These are phyloP conservation scores for Penicillium ochrochloron DNA, from an alignment of 495 filamentous ascomycete genomes.

Conservation along the genomic window DNA sequence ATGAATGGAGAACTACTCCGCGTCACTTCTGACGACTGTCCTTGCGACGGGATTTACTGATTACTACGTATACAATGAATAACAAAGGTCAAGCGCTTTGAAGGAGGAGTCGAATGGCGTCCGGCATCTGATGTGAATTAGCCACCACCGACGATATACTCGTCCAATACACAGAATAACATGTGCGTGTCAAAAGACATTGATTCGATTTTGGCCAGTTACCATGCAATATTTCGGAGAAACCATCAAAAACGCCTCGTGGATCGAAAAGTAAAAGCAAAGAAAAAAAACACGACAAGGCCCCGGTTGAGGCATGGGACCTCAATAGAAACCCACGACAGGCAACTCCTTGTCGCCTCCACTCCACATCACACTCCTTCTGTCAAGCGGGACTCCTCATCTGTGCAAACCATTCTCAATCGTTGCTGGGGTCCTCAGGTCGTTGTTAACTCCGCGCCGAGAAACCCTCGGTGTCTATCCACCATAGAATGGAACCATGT, in stretches of 20 bases:
- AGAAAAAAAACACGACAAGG: constrained; percentile 14
- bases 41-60: neutral
- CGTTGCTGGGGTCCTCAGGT: neutral
- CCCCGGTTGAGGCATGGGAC: no score
- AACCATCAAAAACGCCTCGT: constrained; percentile 35
- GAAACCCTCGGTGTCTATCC: neutral
- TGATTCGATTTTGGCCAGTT: constrained; percentile 29
- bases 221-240: constrained; percentile 28
- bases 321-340: neutral
- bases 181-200: constrained; percentile 4
- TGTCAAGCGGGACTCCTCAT: neutral
- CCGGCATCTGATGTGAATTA: constrained; percentile 1
- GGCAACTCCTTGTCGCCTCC: neutral
- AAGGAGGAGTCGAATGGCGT: neutral
- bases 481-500: neutral
- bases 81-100: neutral
- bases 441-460: neutral
- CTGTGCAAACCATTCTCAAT: neutral
- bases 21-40: constrained; percentile 10
- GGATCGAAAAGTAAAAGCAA: constrained; percentile 26
- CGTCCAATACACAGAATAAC: neutral
- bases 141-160: neutral
- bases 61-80: neutral
- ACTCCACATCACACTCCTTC: neutral
- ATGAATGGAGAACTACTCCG: neutral